phyloP scores from a whole-genome alignment of 345 rosid genomes.

The Rhodomyrtus tomentosa region DNA sequence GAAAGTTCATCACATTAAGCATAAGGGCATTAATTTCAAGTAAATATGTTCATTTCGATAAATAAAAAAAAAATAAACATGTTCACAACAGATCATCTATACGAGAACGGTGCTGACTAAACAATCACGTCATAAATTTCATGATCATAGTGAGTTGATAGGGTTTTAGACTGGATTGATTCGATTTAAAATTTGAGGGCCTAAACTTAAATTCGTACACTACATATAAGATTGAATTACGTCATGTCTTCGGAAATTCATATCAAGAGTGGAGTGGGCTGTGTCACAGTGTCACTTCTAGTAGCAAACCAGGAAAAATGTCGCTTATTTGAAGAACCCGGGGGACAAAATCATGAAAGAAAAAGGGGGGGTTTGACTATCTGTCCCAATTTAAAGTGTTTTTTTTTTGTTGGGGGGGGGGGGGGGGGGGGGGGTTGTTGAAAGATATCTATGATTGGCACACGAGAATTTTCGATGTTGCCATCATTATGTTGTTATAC shows the following conservation, averaged over 20 bases:
- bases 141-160: too few relatives aligned
- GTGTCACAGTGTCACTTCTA: neutral
- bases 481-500: neutral
- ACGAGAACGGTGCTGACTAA: rapidly evolving
- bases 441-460: neutral
- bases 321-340: neutral
- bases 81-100: too few relatives aligned
- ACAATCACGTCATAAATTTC: rapidly evolving
- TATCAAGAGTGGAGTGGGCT: neutral
- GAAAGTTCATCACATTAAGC: too few relatives aligned
- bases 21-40: too few relatives aligned
- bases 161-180: neutral
- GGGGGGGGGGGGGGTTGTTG: too few relatives aligned
- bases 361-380: neutral
- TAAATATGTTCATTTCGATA: too few relatives aligned
- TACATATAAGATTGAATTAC: neutral
- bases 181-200: neutral
- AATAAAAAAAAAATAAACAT: rapidly evolving
- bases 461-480: neutral
- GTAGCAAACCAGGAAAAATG: neutral
- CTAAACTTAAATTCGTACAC: neutral
- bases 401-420: too few relatives aligned
- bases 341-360: neutral
- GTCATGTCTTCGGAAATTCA: neutral
- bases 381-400: neutral